Conservation (phyloP, 345 rosid species). For the Cardamine chenopodiifolia region DNA sequence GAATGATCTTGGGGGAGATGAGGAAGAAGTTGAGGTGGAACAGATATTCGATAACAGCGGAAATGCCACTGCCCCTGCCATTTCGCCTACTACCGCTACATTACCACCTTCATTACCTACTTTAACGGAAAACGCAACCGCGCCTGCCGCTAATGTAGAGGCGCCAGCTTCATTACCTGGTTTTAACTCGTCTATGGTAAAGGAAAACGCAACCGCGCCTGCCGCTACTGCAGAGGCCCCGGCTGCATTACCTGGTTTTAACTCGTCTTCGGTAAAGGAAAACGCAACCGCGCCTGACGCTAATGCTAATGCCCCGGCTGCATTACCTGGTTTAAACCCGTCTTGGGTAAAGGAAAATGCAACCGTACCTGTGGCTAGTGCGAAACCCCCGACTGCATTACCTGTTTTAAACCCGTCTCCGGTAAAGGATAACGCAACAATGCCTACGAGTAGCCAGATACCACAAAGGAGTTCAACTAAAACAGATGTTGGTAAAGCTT, state of each 20-base stretch:
- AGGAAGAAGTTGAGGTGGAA: slow-evolving; percentile 38
- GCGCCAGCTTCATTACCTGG: slow-evolving; percentile 16
- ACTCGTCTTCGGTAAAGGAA: background rate
- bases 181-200: background rate
- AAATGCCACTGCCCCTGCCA: slow-evolving; percentile 38
- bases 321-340: background rate
- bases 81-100: slow-evolving; percentile 31
- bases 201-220: slow-evolving; percentile 13
- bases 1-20: slow-evolving; percentile 15
- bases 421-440: slow-evolving; percentile 36
- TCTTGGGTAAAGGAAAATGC: slow-evolving; percentile 15
- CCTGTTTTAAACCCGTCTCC: slow-evolving; percentile 14
- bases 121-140: slow-evolving; percentile 26
- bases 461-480: slow-evolving; percentile 22
- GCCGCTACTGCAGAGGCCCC: slow-evolving; percentile 5
- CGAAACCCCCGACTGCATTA: slow-evolving; percentile 4
- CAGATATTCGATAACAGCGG: slow-evolving; percentile 17
- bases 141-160: background rate
- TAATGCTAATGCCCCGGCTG: slow-evolving; percentile 2
- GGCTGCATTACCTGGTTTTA: slow-evolving; percentile 10
- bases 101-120: background rate
- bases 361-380: slow-evolving; percentile 11
- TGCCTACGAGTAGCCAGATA: slow-evolving; percentile 20
- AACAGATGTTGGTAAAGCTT: background rate
- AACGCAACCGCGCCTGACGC: slow-evolving; percentile 12